Evolutionary conservation across 2,329 filamentous ascomycete species (phyloP).

Genomic region (Aspergillus intermedius): DNA sequence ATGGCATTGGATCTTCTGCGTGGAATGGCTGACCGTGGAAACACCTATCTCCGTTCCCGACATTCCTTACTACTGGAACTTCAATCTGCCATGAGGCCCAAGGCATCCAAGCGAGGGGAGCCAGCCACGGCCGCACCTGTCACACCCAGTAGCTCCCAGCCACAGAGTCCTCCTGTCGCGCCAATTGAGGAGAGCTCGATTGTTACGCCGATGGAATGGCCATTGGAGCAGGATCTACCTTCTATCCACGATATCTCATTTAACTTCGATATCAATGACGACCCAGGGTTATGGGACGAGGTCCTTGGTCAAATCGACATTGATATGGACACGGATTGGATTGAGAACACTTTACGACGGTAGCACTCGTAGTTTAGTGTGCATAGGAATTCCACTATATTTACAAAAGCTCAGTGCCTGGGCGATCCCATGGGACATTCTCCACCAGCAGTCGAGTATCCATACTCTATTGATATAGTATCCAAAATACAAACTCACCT

Average conservation of each 20-base stretch:
- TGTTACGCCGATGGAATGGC: slow-evolving; percentile 12
- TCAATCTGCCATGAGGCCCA: slow-evolving; percentile 22
- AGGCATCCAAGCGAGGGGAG: slow-evolving; percentile 4
- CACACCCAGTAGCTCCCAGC: slow-evolving; percentile 12
- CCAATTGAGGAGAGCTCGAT: slow-evolving; percentile 1
- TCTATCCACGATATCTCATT: slow-evolving; percentile 28
- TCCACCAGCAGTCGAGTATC: too few species aligned
- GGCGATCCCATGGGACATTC: too few species aligned
- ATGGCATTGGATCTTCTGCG: slow-evolving; percentile 42
- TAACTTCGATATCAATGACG: slow-evolving; percentile 32
- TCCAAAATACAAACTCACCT: too few species aligned
- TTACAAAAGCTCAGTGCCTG: too few species aligned
- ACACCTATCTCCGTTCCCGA: slow-evolving; percentile 43
- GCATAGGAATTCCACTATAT: too few species aligned
- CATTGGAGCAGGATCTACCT: slow-evolving; percentile 13
- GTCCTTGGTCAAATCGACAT: slow-evolving; percentile 35
- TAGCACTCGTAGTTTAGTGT: slow-evolving; percentile 1
- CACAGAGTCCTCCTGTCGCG: slow-evolving; percentile 5
- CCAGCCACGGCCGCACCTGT: slow-evolving; percentile 5
- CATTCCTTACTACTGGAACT: slow-evolving; percentile 35
- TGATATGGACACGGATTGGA: slow-evolving; percentile 38
- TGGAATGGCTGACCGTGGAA: slow-evolving; percentile 49
- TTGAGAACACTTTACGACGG: slow-evolving; percentile 24
- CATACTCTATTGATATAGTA: too few species aligned
- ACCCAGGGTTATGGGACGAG: slow-evolving; percentile 38